Evolutionary conservation across 306 rosid genomes (phyloP).

Genomic region (Casuarina equisetifolia): DNA sequence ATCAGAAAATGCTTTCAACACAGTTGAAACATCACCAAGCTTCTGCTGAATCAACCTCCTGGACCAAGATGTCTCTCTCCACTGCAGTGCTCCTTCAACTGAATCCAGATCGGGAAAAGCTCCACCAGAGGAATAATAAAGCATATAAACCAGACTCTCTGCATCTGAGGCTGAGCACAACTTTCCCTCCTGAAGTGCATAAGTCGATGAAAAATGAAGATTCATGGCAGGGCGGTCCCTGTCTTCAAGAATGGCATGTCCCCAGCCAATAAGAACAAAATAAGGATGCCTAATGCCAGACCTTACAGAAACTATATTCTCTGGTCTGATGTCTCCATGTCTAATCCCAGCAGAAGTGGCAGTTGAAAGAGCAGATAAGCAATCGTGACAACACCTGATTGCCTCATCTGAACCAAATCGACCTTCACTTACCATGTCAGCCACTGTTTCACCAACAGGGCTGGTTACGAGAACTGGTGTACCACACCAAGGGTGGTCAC

Average conservation of each 20-base stretch:
- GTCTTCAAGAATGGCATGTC: constrained; percentile 94
- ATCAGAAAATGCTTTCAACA: constrained; percentile 91
- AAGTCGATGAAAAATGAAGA: constrained; percentile 91
- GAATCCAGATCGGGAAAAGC: constrained; percentile 80
- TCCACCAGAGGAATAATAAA: constrained; percentile 81
- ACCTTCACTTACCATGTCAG: constrained; percentile 63
- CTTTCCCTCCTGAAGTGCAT: constrained; percentile 93
- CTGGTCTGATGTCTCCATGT: constrained; percentile 93
- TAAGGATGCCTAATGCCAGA: constrained; percentile 56
- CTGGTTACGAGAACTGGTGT: constrained; percentile 89
- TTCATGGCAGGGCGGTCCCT: constrained; percentile 95
- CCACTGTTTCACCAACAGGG: constrained; percentile 89
- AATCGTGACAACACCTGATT: constrained; percentile 89
- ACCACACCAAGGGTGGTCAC: constrained; percentile 98
- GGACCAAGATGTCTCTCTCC: constrained; percentile 97
- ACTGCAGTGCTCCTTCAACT: constrained; percentile 89
- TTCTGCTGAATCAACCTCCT: constrained; percentile 93
- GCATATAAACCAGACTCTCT: constrained; percentile 95
- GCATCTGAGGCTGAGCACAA: constrained; percentile 97
- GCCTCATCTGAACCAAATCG: constrained; percentile 78
- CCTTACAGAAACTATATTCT: constrained; percentile 72
- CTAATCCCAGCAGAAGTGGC: constrained; percentile 81
- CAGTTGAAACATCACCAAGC: constrained; percentile 83
- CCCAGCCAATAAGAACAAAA: constrained; percentile 92
- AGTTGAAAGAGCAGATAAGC: constrained; percentile 84